Base-by-base conservation (phyloP, 1,284 basidiomycete species). In the Marasmius fiardii region DNA sequence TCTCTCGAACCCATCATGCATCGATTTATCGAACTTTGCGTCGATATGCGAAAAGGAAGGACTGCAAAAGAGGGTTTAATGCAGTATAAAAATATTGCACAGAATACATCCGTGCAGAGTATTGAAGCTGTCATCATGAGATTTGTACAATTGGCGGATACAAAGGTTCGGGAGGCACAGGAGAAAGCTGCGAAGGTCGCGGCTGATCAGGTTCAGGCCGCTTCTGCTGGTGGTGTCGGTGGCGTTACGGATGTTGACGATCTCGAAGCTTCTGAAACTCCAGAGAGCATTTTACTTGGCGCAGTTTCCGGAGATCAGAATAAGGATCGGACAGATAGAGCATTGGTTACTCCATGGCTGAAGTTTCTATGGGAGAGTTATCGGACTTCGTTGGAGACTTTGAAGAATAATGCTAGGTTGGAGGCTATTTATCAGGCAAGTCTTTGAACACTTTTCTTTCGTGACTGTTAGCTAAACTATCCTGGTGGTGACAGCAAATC, bases 321-420 rank as follows among this genome's bases (percentile, higher is more conserved):
- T 76, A 92, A 93, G 74, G 96, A 99, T 74, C 80, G 97, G 64
- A 98, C 95, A 44, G 96, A 99, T 74, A 80, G 97, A 56, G 91
- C 94, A 23, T 82, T 99, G 53, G 94, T 99, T 62, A 97, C 93
- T 0, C 96, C 97, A 1, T 98, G 95, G 88, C 88, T 99, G 70
- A 96, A 97, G 72, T 98, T 98, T 74, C 81, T 96, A 28, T 99
- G 95, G 95, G 96, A 99, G 80, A 93, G 93, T 61, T 98, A 98
- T 72, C 88, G 97, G 58, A 98, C 95, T 28, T 93, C 92, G 7
- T 80, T 99, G 57, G 97, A 99, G 77, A 96, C 95, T 8, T 80
- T 98, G 64, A 95, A 98, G 71, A 98, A 98, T 73, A 99, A 98
- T 70, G 92, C 95, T 43, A 81, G 96, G 47, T 76, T 99, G 55